Base-by-base conservation (phyloP, 345 rosid species). In the Tarenaya hassleriana region DNA sequence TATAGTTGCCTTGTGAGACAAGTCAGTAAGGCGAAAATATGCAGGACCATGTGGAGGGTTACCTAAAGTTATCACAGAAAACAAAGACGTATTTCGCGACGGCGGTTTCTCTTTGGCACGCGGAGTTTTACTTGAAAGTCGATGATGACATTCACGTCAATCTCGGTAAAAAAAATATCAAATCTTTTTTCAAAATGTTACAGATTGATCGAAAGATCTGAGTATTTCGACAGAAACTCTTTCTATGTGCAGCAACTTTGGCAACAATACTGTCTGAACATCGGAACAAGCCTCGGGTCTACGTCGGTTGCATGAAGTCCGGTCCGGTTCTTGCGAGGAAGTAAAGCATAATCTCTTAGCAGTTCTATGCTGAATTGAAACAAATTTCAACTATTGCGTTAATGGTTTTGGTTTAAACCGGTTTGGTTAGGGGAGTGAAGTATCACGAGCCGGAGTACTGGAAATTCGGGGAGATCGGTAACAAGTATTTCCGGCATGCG, bases 141-240 rank as follows among this genome's bases (percentile, higher is more conserved):
- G 98, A 92, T 16, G 98, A 92, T 41, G 98, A 92, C 51, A 72
- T 92, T 67, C 97, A 85, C 69, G 97, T 88, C 37, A 92, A 91
- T 66, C 63, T 87, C 59, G 96, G 98, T 79, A 73, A 63, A 15
- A 14, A 7, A 16, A 55, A 51, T 13, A 6, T 24, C 17, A 13
- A 20, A 16, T n/a, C 12, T 42, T n/a, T 9, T 13, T 52, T 58
- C 50, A 44, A 16, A 1, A 53, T 5, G 39, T 58, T 7, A 41
- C 29, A 11, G 46, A 13, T 47, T 18, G 37, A 40, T 49, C 33
- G 7, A 7, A 41, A 24, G 2, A 10, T 37, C 3, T 10, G 8
- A 2, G 15, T 37, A 13, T 35, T 7, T 64, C 15, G 29, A 5
- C 43, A 16, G 34, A 50, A 43, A 21, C 12, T 49, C 45, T 1